A percentile compares a stretch with the other conserved stretches of the same genome.
Evolutionary conservation across 2,329 filamentous ascomycete genomes (phyloP).

Genomic region (Penicillium nordicum): DNA sequence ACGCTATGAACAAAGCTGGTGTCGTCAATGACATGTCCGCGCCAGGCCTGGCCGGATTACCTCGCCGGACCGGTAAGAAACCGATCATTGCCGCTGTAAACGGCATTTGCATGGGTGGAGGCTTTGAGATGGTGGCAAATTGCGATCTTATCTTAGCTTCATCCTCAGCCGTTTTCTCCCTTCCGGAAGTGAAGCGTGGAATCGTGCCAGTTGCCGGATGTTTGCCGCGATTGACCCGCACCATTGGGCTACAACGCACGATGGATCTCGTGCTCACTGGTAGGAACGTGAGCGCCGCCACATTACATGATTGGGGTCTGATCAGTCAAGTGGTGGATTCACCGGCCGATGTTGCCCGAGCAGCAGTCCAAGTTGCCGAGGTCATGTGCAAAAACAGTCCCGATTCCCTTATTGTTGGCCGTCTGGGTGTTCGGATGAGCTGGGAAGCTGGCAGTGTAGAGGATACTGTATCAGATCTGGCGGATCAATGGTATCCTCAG

Average conservation of each 20-base stretch:
- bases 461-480: conserved; percentile 56
- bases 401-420: conserved; percentile 67
- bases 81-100: conserved; percentile 75
- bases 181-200: conserved; percentile 69
- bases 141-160: conserved; percentile 61
- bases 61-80: conserved; percentile 66
- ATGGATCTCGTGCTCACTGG: conserved; percentile 69
- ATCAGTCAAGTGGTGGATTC: conserved; percentile 62
- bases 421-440: conserved; percentile 65
- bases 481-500: conserved; percentile 55
- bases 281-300: conserved; percentile 54
- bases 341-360: conserved; percentile 28
- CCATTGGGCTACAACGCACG: conserved; percentile 65
- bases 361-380: conserved; percentile 57
- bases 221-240: conserved; percentile 62
- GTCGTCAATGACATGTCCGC: conserved; percentile 36
- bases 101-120: conserved; percentile 70
- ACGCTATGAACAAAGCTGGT: conserved; percentile 41
- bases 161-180: conserved; percentile 57
- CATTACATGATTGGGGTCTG: conserved; percentile 64
- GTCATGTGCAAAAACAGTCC: conserved; percentile 64
- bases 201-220: conserved; percentile 70
- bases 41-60: conserved; percentile 63
- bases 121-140: conserved; percentile 72
- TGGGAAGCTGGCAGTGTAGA: conserved; percentile 68